phyloP scores from a whole-genome alignment of 2,329 filamentous ascomycete genomes.

The Paraphoma sp. region DNA sequence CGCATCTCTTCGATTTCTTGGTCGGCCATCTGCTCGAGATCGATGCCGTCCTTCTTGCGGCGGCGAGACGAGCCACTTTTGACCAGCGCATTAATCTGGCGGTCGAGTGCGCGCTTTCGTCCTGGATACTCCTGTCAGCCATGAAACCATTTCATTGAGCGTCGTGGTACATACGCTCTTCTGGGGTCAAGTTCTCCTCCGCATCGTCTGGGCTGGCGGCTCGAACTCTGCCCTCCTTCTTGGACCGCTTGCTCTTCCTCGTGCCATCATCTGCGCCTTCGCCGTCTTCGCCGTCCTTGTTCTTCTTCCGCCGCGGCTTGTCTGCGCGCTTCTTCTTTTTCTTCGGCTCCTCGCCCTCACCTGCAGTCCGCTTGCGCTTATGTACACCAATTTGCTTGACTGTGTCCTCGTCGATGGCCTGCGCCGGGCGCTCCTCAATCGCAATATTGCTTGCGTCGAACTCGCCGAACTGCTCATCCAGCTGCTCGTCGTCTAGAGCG shows the following conservation, averaged over 20 bases:
- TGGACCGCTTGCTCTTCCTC: constrained; percentile 60
- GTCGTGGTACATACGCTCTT: constrained; percentile 69
- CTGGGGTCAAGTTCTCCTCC: constrained; percentile 80
- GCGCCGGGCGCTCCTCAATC: constrained; percentile 65
- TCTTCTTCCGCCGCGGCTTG: constrained; percentile 59
- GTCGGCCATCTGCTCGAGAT: constrained; percentile 88
- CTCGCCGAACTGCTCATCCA: constrained; percentile 61
- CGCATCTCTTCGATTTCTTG: constrained; percentile 89
- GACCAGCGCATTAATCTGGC: constrained; percentile 85
- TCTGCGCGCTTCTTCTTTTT: constrained; percentile 73
- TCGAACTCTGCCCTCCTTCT: constrained; percentile 46
- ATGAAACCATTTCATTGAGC: background rate
- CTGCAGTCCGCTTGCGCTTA: constrained; percentile 69
- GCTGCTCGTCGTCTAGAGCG: constrained; percentile 67
- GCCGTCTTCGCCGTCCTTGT: constrained; percentile 53
- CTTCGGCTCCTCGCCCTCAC: constrained; percentile 64
- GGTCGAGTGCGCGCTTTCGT: constrained; percentile 81
- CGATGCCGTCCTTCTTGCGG: constrained; percentile 87
- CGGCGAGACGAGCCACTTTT: constrained; percentile 78
- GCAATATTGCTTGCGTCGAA: constrained; percentile 68
- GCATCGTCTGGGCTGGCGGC: constrained; percentile 62
- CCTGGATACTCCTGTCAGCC: constrained; percentile 49
- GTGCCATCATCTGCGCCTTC: constrained; percentile 62
- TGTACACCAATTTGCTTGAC: constrained; percentile 67
- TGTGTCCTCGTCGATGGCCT: constrained; percentile 67